Evolutionary conservation across 345 rosid genomes (phyloP).

Genomic region (Murraya koenigii): DNA sequence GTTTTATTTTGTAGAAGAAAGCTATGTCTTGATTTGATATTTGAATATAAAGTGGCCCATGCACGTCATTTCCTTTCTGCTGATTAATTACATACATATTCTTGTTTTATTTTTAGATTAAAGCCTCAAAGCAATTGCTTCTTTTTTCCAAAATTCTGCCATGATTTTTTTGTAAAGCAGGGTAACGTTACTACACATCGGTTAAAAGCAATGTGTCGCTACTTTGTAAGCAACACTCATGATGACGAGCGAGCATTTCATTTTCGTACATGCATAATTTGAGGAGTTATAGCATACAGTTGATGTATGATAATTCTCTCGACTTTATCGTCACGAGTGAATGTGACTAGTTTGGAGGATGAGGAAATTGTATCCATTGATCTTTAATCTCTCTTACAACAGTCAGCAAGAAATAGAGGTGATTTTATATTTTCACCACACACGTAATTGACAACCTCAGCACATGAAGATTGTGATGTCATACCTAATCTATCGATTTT

Average conservation of each 20-base stretch:
- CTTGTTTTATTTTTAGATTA: not conserved
- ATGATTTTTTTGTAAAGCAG: not conserved
- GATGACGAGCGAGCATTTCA: not conserved
- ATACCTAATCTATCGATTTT: not conserved
- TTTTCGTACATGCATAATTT: too few relatives aligned
- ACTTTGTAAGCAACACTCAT: constrained; percentile 11
- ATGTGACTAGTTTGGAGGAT: not conserved
- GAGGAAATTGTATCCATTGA: not conserved
- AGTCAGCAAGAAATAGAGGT: too few relatives aligned
- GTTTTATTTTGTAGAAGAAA: constrained; percentile 5
- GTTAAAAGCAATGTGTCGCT: not conserved
- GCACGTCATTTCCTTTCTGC: not conserved
- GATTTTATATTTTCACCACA: too few relatives aligned
- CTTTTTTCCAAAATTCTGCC: not conserved
- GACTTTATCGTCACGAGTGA: too few relatives aligned
- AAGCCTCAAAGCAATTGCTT: not conserved
- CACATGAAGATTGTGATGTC: not conserved
- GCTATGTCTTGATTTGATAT: not conserved
- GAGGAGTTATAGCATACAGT: too few relatives aligned
- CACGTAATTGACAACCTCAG: not conserved
- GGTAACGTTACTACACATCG: constrained; percentile 1
- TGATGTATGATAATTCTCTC: too few relatives aligned
- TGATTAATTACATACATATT: not conserved
- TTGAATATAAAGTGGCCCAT: not conserved
- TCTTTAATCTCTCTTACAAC: too few relatives aligned